Percentiles rank a stretch among this genome's conserved stretches.
Conservation (phyloP, 2,329 filamentous ascomycete species). For the Hypoxylon sp. region DNA sequence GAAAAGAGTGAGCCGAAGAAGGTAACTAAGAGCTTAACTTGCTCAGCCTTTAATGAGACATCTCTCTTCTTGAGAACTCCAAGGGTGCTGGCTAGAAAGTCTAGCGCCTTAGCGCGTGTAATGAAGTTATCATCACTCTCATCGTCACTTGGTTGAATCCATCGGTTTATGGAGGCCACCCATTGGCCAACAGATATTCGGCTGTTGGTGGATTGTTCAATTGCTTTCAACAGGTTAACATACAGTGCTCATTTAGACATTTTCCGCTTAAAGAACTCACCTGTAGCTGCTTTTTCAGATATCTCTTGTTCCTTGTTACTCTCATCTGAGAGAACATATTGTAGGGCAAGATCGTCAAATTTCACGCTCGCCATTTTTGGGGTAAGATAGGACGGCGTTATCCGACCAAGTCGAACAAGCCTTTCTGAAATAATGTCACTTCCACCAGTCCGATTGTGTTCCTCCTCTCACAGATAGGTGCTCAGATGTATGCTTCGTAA, state of each 20-base stretch:
- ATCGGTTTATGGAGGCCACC: constrained; percentile 64
- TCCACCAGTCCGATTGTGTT: not conserved
- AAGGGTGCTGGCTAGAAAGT: constrained; percentile 65
- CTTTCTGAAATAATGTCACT: not conserved
- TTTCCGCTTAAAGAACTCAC: constrained; percentile 43
- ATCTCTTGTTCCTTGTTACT: constrained; percentile 52
- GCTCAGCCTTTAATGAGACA: constrained; percentile 56
- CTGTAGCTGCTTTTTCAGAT: constrained; percentile 54
- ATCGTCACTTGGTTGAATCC: constrained; percentile 57
- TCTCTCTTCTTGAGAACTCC: constrained; percentile 54
- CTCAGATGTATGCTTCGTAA: not conserved
- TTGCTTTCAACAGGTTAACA: constrained; percentile 49
- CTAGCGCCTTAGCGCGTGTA: constrained; percentile 62
- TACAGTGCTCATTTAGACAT: constrained; percentile 28
- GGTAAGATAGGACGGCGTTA: constrained; percentile 11
- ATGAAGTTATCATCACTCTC: constrained; percentile 58
- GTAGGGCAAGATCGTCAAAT: constrained; percentile 60
- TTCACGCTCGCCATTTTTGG: constrained; percentile 55
- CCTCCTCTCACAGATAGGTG: not conserved
- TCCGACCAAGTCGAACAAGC: constrained; percentile 16
- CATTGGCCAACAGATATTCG: constrained; percentile 61
- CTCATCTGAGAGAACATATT: constrained; percentile 63
- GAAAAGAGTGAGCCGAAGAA: constrained; percentile 69
- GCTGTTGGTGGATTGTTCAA: constrained; percentile 54
- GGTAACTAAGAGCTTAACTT: constrained; percentile 59